Conservation (phyloP, 306 rosid genomes). For the Fagus sylvatica region DNA sequence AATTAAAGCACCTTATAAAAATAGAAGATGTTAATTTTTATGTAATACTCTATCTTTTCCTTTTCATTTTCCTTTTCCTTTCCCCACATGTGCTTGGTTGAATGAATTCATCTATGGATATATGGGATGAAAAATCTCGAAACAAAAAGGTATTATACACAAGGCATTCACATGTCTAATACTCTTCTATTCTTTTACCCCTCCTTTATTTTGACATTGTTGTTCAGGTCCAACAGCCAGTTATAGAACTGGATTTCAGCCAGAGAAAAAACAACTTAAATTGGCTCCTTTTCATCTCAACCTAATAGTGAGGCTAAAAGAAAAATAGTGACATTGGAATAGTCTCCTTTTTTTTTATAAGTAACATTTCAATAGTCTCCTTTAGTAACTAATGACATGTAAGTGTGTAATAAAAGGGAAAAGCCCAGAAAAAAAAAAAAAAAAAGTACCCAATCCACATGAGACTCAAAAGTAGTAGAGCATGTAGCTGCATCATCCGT, state of each 20-base stretch:
- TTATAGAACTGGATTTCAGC: not conserved
- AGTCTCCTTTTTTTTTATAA: not conserved
- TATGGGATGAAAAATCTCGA: not conserved
- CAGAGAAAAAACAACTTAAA: not conserved
- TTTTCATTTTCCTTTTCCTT: not conserved
- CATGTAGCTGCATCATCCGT: constrained; percentile 70
- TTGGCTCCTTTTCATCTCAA: not conserved
- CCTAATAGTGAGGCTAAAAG: not conserved
- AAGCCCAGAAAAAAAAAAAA: not conserved
- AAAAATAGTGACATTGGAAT: not conserved
- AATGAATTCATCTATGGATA: not conserved
- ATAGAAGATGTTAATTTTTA: not conserved
- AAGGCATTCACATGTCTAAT: not conserved
- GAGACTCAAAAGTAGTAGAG: constrained; percentile 96
- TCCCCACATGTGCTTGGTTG: not conserved
- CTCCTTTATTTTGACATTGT: not conserved
- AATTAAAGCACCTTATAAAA: not conserved
- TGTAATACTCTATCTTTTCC: too few species aligned
- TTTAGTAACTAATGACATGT: not conserved
- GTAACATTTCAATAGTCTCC: not conserved
- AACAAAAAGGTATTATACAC: not conserved
- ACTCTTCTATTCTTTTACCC: not conserved
- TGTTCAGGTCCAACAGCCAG: not conserved
- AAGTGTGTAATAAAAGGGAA: constrained; percentile 5
- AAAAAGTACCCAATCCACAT: constrained; percentile 92